Percentiles rank a stretch among this genome's conserved stretches.
These are phyloP conservation scores for Cavenderia fasciculata DNA, from an alignment of 78 protist species.

Conservation along the genomic window DNA sequence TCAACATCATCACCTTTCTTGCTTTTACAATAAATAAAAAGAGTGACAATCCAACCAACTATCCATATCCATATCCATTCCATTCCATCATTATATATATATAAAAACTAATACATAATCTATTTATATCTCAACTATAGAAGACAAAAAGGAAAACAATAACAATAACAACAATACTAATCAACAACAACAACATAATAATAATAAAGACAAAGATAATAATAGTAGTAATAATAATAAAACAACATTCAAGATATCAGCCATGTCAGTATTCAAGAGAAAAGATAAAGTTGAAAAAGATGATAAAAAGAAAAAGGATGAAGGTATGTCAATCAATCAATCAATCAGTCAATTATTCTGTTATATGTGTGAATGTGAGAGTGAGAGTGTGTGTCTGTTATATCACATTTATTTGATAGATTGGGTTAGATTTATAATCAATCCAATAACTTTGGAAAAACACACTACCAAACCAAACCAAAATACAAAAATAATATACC, in stretches of 20 bases:
- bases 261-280: conserved; percentile 64
- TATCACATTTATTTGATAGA: neutral
- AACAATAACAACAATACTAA: neutral
- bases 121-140: neutral
- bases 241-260: neutral
- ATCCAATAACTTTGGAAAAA: neutral
- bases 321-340: conserved; percentile 9
- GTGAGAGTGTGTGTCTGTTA: neutral
- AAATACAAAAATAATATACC: neutral
- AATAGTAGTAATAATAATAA: neutral
- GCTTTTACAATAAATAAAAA: too few species aligned
- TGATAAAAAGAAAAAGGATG: conserved; percentile 46
- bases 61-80: neutral
- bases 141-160: neutral
- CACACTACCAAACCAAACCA: neutral
- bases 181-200: neutral
- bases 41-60: too few species aligned
- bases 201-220: neutral
- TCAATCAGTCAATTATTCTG: neutral
- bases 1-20: too few species aligned
- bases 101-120: neutral
- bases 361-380: neutral
- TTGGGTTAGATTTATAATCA: neutral
- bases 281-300: conserved; percentile 61
- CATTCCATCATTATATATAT: neutral